A percentile compares a stretch with the other conserved stretches of the same genome.
Evolutionary conservation across 495 filamentous ascomycete species (phyloP).

Genomic region (Penicillium desertorum): DNA sequence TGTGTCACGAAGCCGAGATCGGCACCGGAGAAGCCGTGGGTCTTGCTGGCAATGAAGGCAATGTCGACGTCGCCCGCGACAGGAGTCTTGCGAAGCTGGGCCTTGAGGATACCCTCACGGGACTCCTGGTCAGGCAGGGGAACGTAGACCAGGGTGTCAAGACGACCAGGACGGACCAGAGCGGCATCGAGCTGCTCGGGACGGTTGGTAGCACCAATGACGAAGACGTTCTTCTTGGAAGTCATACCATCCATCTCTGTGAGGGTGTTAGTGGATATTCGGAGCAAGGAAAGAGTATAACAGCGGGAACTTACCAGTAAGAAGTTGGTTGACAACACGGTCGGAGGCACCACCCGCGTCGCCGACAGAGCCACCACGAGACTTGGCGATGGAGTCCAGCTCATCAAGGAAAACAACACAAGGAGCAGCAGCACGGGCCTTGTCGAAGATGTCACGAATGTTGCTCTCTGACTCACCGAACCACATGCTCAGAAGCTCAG

Average conservation of each 20-base stretch:
- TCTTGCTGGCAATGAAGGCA: slow-evolving; percentile 90
- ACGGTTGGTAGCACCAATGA: slow-evolving; percentile 98
- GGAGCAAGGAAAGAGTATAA: slow-evolving; percentile 2
- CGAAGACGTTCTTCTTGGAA: slow-evolving; percentile 99
- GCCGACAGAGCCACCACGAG: slow-evolving; percentile 93
- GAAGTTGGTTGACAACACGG: slow-evolving; percentile 98
- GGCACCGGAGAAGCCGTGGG: slow-evolving; percentile 98
- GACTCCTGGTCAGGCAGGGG: slow-evolving; percentile 89
- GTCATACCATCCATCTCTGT: slow-evolving; percentile 99
- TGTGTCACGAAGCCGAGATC: slow-evolving; percentile 99
- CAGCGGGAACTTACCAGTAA: slow-evolving; percentile 70
- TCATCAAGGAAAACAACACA: slow-evolving; percentile 99
- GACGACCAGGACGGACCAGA: slow-evolving; percentile 95
- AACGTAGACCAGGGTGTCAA: slow-evolving; percentile 97
- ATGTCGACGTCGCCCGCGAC: slow-evolving; percentile 86
- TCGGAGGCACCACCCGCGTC: slow-evolving; percentile 98
- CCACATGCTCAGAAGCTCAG: slow-evolving; percentile 98
- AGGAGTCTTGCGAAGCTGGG: slow-evolving; percentile 97
- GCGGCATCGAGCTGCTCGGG: slow-evolving; percentile 98
- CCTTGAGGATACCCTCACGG: slow-evolving; percentile 84
- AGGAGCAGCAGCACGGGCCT: slow-evolving; percentile 95
- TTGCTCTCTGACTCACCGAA: slow-evolving; percentile 99
- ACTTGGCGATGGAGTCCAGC: slow-evolving; percentile 98
- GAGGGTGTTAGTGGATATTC: slow-evolving; percentile 42
- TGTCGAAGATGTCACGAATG: slow-evolving; percentile 99